Evolutionary conservation across 2,329 filamentous ascomycete genomes (phyloP), one percentile per base, ranked within the genome.

Genomic region (Proliferodiscus dingleyae): DNA sequence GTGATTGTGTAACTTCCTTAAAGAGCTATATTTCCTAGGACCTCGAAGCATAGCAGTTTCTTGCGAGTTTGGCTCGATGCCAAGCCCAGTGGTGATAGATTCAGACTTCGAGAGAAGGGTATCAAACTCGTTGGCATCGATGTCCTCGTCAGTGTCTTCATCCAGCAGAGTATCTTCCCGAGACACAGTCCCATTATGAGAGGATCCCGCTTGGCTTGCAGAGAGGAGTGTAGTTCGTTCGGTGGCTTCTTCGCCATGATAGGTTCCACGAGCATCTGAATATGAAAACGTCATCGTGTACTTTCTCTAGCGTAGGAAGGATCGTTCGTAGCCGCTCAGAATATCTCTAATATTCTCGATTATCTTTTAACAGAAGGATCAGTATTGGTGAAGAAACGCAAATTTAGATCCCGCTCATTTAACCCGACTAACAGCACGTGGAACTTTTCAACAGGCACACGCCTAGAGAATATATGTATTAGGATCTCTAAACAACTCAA

Each of bases 91-190:
- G 3, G 50, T 57, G 30, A 59, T 58, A 3, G 56, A 59, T 24
- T 58, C 53, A 4, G 61, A 57, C 43, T 52, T 52, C 1, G 54
- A 56, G 1, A 62, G 29, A 22, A 63, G 43, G 16, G 55, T 40
- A 32, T 63, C 60, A 33, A 62, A 63, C 24, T 57, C 59, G 46
- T 62, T 59, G 3, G 56, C 44, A 19, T 61, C 56, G 24, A 61
- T 60, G 7, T 62, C 58, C 80, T 56, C 72, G 78, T 60, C 63
- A 8, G 47, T 36, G 2, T 42, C 29, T 13, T 55, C 55, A 13
- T 59, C 51, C 6, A 49, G 49, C 10, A 19, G 16, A 10, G 46
- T 44, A 15, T 52, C 46, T 8, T 50, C 45, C 0, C 46, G 37
- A 16, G 45, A 44, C 18, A 29, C 24, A 2, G 45, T 42, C 18